Base-by-base conservation (phyloP, 1,284 basidiomycete species). In the Boletellus deceptivus region DNA sequence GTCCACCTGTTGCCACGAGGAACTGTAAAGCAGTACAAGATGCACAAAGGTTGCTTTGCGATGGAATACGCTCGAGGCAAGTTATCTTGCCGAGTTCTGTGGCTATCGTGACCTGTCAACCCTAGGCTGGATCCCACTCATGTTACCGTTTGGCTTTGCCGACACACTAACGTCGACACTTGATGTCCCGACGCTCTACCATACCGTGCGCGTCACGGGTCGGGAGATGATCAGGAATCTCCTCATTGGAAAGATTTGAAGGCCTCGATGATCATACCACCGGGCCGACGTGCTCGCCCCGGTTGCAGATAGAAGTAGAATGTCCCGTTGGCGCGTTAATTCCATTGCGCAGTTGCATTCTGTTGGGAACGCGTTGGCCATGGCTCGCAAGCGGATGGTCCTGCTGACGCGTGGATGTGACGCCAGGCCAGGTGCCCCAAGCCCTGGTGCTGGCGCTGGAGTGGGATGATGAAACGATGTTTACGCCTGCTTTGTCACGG, bases 31-130 rank as follows among this genome's bases (percentile, higher is more conserved):
- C 97, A 99, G 72, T 99, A 99, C 75, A 93, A 93, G 71, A 96
- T 98, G 90, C 91, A 92, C 61, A 84, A 94, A 58, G 91, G 91
- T 11, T 95, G 91, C 68, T 99, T 92, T 72, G 96, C 96, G 3
- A 74, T 99, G 57, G 96, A 99, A 71, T 93, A 97, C 60, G 96
- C 95, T 40, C 74, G 88, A 69, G 96, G 93, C 94, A 59, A 42
- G 54, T 43, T 3, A 17, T 42, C 29, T 37, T 31, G 10, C 6
- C 75, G 70, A 18, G 16, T 54, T 56, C 18, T 5, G 34, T 49
- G 29, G n/a, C 31, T 44, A 22, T 52, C 37, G 8, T 41, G 22
- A 46, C 39, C 14, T 11, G 31, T 22, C 46, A 31, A 7, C 6
- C 9, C 1, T 46, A 93, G 90, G 91, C 36, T 95, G 91, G 90